Percentiles rank a stretch among this genome's conserved stretches.
These are phyloP conservation scores for Lodderomyces metapsilosis DNA, from an alignment of 1,139 yeast genomes.

Conservation along the genomic window DNA sequence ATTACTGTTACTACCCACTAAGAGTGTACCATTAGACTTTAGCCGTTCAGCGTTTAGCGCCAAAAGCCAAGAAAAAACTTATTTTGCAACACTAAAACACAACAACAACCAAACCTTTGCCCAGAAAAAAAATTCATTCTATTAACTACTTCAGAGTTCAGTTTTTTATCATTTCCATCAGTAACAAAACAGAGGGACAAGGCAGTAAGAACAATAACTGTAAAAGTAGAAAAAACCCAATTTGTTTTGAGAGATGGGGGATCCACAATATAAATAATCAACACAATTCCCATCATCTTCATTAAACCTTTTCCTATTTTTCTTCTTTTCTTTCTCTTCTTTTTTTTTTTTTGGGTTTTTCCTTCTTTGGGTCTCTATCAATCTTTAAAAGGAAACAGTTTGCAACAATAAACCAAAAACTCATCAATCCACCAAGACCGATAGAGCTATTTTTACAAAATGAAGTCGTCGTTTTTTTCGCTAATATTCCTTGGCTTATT, in stretches of 20 bases:
- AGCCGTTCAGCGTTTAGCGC: not conserved
- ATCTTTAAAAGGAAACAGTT: not conserved
- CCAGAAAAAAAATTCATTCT: conserved; percentile 6
- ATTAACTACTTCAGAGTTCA: too few relatives aligned
- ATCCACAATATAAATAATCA: not conserved
- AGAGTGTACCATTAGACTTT: too few relatives aligned
- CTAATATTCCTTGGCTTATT: conserved; percentile 3
- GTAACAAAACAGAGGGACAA: too few relatives aligned
- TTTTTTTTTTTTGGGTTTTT: conserved; percentile 6
- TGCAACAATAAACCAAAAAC: not conserved
- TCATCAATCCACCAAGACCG: not conserved
- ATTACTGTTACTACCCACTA: too few relatives aligned
- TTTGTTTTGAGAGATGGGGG: not conserved
- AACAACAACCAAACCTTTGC: conserved; percentile 3
- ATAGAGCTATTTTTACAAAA: too few relatives aligned
- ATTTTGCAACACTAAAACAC: conserved; percentile 1
- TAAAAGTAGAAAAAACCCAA: too few relatives aligned
- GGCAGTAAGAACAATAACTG: too few relatives aligned
- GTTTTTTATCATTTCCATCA: too few relatives aligned
- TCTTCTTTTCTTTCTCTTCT: conserved; percentile 2
- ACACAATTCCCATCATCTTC: not conserved
- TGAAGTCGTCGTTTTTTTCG: not conserved
- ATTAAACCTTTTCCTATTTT: conserved; percentile 2
- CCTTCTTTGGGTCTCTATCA: conserved; percentile 11
- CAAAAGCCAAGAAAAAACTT: not conserved